Evolutionary conservation across 2,329 filamentous ascomycete genomes (phyloP).

Genomic region (Metarhizium robertsii): DNA sequence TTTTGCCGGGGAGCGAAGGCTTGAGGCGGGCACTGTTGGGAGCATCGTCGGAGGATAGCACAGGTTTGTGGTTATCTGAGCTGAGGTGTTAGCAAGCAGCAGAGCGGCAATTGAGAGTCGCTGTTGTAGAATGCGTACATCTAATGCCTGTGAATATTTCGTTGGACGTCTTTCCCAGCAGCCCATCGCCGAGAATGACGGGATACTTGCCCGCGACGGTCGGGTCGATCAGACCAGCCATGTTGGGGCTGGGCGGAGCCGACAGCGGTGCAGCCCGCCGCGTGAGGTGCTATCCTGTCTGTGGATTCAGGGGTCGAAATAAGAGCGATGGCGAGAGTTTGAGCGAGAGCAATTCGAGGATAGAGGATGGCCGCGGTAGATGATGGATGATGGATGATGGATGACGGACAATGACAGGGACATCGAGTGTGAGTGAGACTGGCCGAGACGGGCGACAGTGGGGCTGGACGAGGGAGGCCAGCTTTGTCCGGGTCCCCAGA

Average conservation of each 20-base stretch:
- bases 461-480: background rate
- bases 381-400: too few relatives aligned
- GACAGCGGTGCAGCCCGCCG: background rate
- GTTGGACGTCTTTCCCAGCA: constrained; percentile 46
- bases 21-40: constrained; percentile 42
- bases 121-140: constrained; percentile 33
- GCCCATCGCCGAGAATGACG: constrained; percentile 52
- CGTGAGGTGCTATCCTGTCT: background rate
- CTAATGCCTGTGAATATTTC: constrained; percentile 51
- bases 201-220: constrained; percentile 53
- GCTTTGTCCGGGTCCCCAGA: too few relatives aligned
- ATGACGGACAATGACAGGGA: too few relatives aligned
- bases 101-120: constrained; percentile 30
- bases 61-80: constrained; percentile 54
- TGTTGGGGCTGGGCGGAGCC: constrained; percentile 5
- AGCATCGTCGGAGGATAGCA: constrained; percentile 37
- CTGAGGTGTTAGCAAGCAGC: background rate
- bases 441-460: background rate
- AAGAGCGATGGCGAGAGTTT: too few relatives aligned
- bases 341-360: too few relatives aligned
- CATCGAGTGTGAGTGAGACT: too few relatives aligned
- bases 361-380: too few relatives aligned
- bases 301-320: background rate
- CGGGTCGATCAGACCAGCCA: constrained; percentile 43
- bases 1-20: constrained; percentile 37